Evolutionary conservation across 2,329 filamentous ascomycete species (phyloP), one percentile per base, ranked within the genome.

Genomic region (Rutstroemia sp.): DNA sequence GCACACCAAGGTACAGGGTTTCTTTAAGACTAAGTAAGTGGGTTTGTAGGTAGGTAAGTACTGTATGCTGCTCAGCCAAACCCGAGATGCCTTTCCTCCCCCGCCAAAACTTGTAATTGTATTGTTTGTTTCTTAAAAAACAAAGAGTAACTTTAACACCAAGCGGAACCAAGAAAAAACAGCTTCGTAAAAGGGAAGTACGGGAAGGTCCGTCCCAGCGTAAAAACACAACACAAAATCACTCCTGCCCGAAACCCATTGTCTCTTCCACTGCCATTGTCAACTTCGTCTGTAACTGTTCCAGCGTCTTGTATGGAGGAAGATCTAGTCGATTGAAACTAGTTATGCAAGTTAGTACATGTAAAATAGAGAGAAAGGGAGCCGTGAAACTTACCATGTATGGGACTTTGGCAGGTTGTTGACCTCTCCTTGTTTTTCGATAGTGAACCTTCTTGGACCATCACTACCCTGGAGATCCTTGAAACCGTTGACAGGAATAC

Each of bases 401-500:
- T 99, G 94, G 58, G 91, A 94, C 76, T 99, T 99, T 34, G 94
- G 94, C 69, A 99, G 72, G 66, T 96, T 95, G 59, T 80, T 84
- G 52, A 92, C 78, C 70, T 97, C 94, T 57, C 94, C 94, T 39
- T 92, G 90, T 76, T 97, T 97, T 73, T 99, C 94, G 72, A 99
- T 97, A 0, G 94, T 99, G 68, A 99, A 99, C 61, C 94, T 79
- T 73, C 94, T 82, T 9, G 94, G 94, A 3, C 94, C 94, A 71
- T 99, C 94, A 64, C 91, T 96, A 42, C 94, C 94, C 73, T 99
- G 94, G 51, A 99, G 77, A 78, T 99, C 94, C 76, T 99, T 99
- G 82, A 99, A 99, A 7, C 94, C 94, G 72, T 99, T 99, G 74
- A 99, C 94, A 0, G 94, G 94, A 64, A 99, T 99, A 76, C 94